phyloP scores from a whole-genome alignment of 2,329 filamentous ascomycete species.

The Thelonectria olida region DNA sequence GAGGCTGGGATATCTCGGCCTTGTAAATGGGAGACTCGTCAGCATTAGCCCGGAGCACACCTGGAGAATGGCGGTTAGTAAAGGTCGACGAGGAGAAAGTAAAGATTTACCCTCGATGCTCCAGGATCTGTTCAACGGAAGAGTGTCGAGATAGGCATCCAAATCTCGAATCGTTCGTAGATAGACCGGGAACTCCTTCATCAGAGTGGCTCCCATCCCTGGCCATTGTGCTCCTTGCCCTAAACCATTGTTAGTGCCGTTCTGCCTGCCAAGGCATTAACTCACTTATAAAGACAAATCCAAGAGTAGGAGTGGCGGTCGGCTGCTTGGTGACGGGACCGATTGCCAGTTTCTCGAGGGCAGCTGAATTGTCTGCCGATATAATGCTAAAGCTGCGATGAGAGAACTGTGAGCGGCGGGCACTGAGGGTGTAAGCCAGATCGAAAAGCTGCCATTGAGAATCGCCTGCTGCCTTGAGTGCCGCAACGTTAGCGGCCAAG shows the following conservation, averaged over 20 bases:
- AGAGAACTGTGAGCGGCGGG: neutral
- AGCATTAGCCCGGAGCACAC: neutral
- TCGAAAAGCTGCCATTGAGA: neutral
- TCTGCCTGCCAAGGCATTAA: neutral
- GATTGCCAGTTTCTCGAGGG: too few relatives aligned
- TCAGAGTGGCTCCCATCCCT: neutral
- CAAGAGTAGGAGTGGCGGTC: too few relatives aligned
- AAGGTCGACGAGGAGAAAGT: too few relatives aligned
- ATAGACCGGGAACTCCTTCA: neutral
- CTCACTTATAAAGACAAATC: neutral
- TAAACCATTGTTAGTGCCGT: too few relatives aligned
- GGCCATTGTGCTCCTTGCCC: slow-evolving; percentile 1
- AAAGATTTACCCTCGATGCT: too few relatives aligned
- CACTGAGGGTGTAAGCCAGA: neutral
- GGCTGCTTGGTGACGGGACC: neutral
- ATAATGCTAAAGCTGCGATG: neutral
- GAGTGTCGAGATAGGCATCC: neutral
- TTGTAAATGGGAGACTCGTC: neutral
- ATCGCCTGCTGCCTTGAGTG: too few relatives aligned
- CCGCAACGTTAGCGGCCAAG: too few relatives aligned
- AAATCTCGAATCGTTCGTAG: neutral
- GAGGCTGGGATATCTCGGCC: slow-evolving; percentile 18
- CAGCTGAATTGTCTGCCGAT: neutral
- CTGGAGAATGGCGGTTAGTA: too few relatives aligned
- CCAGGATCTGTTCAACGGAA: neutral